Conservation (phyloP, 805 yeast genomes). For the Pichia occidentalis region DNA sequence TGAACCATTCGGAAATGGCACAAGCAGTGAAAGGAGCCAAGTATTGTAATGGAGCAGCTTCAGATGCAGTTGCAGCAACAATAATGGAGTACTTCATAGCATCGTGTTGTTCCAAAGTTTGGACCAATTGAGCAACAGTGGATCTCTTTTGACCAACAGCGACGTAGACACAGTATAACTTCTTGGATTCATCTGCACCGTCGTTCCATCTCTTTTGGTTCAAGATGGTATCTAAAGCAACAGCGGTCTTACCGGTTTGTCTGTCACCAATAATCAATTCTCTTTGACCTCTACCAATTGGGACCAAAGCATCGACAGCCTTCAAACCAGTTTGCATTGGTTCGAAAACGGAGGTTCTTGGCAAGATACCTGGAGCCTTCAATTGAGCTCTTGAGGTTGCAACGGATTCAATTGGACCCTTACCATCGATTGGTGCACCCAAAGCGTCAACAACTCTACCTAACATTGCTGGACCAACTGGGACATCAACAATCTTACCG, state of each 20-base stretch:
- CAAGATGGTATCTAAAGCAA: constrained; percentile 95
- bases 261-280: constrained; percentile 99
- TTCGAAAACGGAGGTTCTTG: constrained; percentile 97
- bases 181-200: constrained; percentile 92
- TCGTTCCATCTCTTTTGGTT: constrained; percentile 99
- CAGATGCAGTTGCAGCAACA: constrained; percentile 99
- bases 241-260: constrained; percentile 99
- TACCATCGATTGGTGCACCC: constrained; percentile 99
- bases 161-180: constrained; percentile 99
- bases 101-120: constrained; percentile 96
- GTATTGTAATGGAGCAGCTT: constrained; percentile 99
- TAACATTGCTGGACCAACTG: constrained; percentile 95
- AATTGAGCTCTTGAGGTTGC: constrained; percentile 92
- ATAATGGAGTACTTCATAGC: constrained; percentile 96
- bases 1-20: constrained; percentile 99
- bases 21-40: constrained; percentile 99
- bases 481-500: constrained; percentile 98
- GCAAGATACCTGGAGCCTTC: constrained; percentile 99
- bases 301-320: constrained; percentile 98
- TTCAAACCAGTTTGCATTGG: constrained; percentile 99
- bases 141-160: constrained; percentile 99
- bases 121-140: constrained; percentile 98
- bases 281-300: constrained; percentile 99
- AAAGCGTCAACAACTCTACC: constrained; percentile 99
- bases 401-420: constrained; percentile 91